Conservation (phyloP, 192 early-diverging fungal species). For the Piromyces finnis region DNA sequence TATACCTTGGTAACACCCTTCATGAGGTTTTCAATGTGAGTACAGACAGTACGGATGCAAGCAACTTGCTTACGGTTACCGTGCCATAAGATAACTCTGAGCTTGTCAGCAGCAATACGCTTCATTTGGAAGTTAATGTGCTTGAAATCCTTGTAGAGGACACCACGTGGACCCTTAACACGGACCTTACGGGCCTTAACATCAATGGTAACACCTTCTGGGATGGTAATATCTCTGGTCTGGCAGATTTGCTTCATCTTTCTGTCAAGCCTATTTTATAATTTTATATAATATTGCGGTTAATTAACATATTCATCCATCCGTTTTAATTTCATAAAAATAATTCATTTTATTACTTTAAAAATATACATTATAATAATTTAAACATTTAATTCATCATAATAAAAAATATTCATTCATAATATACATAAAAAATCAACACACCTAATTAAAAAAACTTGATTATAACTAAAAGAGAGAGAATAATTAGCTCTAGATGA, state of each 20-base stretch:
- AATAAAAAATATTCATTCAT: background rate
- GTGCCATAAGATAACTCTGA: constrained; percentile 83
- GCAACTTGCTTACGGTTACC: constrained; percentile 94
- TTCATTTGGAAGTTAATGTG: constrained; percentile 87
- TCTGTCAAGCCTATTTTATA: background rate
- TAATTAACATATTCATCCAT: background rate
- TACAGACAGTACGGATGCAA: constrained; percentile 88
- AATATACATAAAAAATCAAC: background rate
- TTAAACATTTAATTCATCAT: too few species aligned
- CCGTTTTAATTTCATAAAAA: too few species aligned
- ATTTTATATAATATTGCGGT: too few species aligned
- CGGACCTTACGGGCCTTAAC: constrained; percentile 77
- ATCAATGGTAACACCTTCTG: constrained; percentile 64
- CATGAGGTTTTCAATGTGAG: constrained; percentile 94
- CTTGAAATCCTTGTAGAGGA: constrained; percentile 69
- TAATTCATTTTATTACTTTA: too few species aligned
- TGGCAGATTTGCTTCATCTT: constrained; percentile 83
- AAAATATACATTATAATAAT: too few species aligned
- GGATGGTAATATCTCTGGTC: constrained; percentile 77
- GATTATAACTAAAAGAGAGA: background rate
- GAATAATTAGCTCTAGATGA: background rate
- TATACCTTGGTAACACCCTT: constrained; percentile 83
- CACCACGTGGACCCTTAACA: constrained; percentile 84
- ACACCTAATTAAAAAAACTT: background rate
- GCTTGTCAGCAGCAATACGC: constrained; percentile 42